These are phyloP conservation scores for Aureobasidium uvarum DNA, from an alignment of 2,329 filamentous ascomycete genomes.

Conservation along the genomic window DNA sequence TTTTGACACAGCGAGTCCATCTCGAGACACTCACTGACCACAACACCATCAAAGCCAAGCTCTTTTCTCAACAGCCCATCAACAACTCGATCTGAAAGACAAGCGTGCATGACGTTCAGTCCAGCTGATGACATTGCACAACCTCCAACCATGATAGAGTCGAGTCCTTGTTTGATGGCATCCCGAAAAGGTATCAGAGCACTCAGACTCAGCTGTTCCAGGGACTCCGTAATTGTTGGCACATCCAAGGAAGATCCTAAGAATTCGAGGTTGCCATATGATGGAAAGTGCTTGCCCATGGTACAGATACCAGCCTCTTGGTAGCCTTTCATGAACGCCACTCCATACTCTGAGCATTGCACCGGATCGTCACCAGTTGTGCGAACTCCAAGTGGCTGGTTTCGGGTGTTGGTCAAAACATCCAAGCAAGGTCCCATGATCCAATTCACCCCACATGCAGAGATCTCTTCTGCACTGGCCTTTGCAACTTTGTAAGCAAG, in stretches of 20 bases:
- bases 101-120: conserved; percentile 94
- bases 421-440: conserved; percentile 93
- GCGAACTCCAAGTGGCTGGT: conserved; percentile 85
- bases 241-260: conserved; percentile 87
- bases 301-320: conserved; percentile 86
- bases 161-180: conserved; percentile 79
- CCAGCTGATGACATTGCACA: conserved; percentile 89
- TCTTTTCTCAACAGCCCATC: conserved; percentile 86
- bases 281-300: conserved; percentile 94
- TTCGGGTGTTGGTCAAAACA: conserved; percentile 87
- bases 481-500: conserved; percentile 88
- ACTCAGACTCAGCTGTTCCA: conserved; percentile 89
- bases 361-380: conserved; percentile 91
- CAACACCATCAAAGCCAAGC: conserved; percentile 84
- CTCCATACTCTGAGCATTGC: conserved; percentile 88
- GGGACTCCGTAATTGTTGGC: conserved; percentile 89
- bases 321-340: conserved; percentile 87
- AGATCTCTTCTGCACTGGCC: conserved; percentile 87
- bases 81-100: conserved; percentile 87
- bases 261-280: conserved; percentile 92
- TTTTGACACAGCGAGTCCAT: conserved; percentile 97
- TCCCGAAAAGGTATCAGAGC: conserved; percentile 89
- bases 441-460: conserved; percentile 91
- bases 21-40: conserved; percentile 91
- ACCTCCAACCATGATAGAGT: conserved; percentile 94